Evolutionary conservation across 108 stramenopile genomes (phyloP).

Genomic region (Stephanodiscus triporus): DNA sequence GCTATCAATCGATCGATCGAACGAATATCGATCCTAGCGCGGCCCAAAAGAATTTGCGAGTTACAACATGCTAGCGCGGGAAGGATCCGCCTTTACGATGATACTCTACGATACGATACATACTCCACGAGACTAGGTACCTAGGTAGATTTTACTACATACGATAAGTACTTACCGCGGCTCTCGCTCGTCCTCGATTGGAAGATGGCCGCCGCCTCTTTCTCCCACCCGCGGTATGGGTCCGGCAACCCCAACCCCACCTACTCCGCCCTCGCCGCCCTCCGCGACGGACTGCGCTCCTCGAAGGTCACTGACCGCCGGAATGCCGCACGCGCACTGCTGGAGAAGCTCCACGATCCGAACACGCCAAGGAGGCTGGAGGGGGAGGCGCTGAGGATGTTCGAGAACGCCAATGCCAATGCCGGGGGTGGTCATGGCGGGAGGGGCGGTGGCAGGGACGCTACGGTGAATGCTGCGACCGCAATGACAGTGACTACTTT

Average conservation of each 20-base stretch:
- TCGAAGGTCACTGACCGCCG: conserved; percentile 43
- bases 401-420: conserved; percentile 13
- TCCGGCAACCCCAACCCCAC: conserved; percentile 20
- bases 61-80: too few relatives aligned
- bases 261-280: conserved; percentile 37
- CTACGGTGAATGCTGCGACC: not conserved
- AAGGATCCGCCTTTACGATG: too few relatives aligned
- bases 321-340: conserved; percentile 25
- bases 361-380: conserved; percentile 28
- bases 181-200: too few relatives aligned
- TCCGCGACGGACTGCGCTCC: conserved; percentile 36
- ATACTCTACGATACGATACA: too few relatives aligned
- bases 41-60: too few relatives aligned
- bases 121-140: too few relatives aligned
- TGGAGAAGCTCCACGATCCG: conserved; percentile 36
- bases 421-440: not conserved
- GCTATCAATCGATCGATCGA: too few relatives aligned
- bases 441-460: not conserved
- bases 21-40: too few relatives aligned
- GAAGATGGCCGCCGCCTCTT: not conserved
- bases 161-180: too few relatives aligned
- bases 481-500: not conserved
- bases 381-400: conserved; percentile 27
- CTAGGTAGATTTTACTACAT: too few relatives aligned
- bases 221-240: not conserved